phyloP scores from a whole-genome alignment of 768 basidiomycete genomes.

The Ramaria sp. region DNA sequence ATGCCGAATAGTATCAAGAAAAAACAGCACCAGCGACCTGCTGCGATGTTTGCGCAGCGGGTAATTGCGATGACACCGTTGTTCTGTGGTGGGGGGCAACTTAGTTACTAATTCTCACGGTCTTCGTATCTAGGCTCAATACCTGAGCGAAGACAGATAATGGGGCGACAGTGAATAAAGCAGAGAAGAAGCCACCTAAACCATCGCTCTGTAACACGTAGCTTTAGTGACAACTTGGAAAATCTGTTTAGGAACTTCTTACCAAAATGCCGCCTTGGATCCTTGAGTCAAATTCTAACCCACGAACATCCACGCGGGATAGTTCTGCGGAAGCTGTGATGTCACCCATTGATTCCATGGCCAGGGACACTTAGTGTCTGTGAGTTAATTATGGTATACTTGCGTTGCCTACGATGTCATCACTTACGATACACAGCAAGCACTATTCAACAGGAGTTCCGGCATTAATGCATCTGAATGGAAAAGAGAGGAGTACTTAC shows the following conservation, averaged over 20 bases:
- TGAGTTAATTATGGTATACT: constrained; percentile 25
- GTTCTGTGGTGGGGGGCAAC: constrained; percentile 33
- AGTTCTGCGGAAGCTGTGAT: constrained; percentile 77
- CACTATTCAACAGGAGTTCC: constrained; percentile 16
- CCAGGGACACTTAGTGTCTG: constrained; percentile 41
- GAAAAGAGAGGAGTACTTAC: too few species aligned
- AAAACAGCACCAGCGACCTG: constrained; percentile 68
- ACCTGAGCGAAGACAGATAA: constrained; percentile 69
- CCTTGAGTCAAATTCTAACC: constrained; percentile 66
- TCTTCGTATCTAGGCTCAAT: neutral
- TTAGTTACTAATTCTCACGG: neutral
- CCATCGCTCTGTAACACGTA: constrained; percentile 47
- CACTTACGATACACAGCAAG: constrained; percentile 43
- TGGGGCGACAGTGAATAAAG: constrained; percentile 71
- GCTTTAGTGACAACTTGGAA: neutral
- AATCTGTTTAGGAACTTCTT: constrained; percentile 21
- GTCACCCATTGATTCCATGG: constrained; percentile 83
- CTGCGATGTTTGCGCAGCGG: constrained; percentile 69
- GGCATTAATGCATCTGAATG: too few species aligned
- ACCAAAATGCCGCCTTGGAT: constrained; percentile 71
- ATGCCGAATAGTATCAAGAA: constrained; percentile 76
- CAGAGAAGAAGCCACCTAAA: constrained; percentile 70
- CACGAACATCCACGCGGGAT: constrained; percentile 61
- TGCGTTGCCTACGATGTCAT: constrained; percentile 6
- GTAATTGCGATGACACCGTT: constrained; percentile 80